Percentiles rank a stretch among this genome's conserved stretches.
These are phyloP conservation scores for Xylariaceae sp. DNA, from an alignment of 2,329 filamentous ascomycete species.

Conservation along the genomic window DNA sequence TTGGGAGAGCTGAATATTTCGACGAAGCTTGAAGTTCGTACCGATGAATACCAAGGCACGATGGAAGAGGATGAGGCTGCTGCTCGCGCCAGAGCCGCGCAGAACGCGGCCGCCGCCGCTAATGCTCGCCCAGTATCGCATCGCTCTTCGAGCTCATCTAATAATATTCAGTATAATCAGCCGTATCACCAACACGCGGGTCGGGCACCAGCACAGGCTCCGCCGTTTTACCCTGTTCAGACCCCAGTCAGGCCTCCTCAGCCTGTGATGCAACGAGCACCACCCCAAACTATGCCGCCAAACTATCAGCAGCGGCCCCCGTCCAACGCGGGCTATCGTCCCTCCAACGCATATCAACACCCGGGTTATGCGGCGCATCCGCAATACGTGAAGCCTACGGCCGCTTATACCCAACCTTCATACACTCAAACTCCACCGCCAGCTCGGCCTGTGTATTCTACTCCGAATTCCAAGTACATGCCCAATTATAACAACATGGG, in stretches of 20 bases:
- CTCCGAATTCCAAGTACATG: slow-evolving; percentile 37
- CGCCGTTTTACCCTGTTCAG: slow-evolving; percentile 42
- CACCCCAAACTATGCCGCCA: slow-evolving; percentile 38
- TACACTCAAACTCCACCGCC: slow-evolving; percentile 41
- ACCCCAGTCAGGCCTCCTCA: slow-evolving; percentile 38
- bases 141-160: slow-evolving; percentile 37
- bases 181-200: slow-evolving; percentile 45
- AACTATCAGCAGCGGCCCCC: slow-evolving; percentile 33
- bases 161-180: slow-evolving; percentile 39
- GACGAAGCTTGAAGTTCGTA: slow-evolving; percentile 68
- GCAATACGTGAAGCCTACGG: slow-evolving; percentile 48
- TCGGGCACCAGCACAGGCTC: slow-evolving; percentile 40
- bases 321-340: slow-evolving; percentile 44
- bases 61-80: slow-evolving; percentile 77
- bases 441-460: slow-evolving; percentile 34
- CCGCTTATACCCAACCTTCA: slow-evolving; percentile 47
- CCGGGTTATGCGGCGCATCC: slow-evolving; percentile 43
- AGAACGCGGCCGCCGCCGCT: slow-evolving; percentile 34
- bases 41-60: slow-evolving; percentile 67
- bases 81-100: slow-evolving; percentile 44
- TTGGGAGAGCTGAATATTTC: slow-evolving; percentile 78
- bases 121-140: slow-evolving; percentile 35
- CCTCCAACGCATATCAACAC: slow-evolving; percentile 43
- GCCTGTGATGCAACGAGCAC: slow-evolving; percentile 37
- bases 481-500: slow-evolving; percentile 37